Evolutionary conservation across 2,329 filamentous ascomycete species (phyloP).

Genomic region (Metarhizium robertsii): DNA sequence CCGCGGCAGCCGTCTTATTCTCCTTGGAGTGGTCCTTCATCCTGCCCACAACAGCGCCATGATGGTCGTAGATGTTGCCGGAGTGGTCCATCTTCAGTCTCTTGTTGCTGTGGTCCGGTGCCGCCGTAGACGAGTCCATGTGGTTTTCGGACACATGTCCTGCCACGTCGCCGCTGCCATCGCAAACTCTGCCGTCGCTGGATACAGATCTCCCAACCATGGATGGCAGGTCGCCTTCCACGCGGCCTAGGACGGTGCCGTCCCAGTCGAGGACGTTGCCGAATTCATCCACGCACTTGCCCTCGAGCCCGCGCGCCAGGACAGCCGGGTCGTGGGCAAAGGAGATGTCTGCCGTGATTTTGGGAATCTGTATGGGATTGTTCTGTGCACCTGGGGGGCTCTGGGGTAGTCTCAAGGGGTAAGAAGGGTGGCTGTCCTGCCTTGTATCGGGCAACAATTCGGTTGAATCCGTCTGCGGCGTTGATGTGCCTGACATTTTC

Average conservation of each 20-base stretch:
- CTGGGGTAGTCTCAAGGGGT: background rate
- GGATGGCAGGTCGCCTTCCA: conserved; percentile 43
- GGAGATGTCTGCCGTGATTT: conserved; percentile 29
- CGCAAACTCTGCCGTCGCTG: conserved; percentile 46
- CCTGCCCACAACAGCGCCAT: conserved; percentile 52
- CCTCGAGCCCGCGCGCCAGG: conserved; percentile 33
- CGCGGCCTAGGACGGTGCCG: conserved; percentile 41
- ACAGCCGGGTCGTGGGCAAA: conserved; percentile 21
- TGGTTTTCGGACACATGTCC: conserved; percentile 60
- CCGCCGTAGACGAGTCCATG: conserved; percentile 20
- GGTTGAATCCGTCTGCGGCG: conserved; percentile 4
- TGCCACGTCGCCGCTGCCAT: conserved; percentile 68
- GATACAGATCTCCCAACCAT: conserved; percentile 42
- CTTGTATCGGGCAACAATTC: background rate
- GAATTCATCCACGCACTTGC: conserved; percentile 42
- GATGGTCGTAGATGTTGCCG: conserved; percentile 47
- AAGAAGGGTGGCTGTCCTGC: background rate
- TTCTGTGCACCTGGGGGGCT: conserved; percentile 1
- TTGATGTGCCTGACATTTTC: conserved; percentile 17
- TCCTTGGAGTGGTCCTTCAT: conserved; percentile 30
- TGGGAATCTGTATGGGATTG: conserved; percentile 21
- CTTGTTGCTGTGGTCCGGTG: conserved; percentile 31
- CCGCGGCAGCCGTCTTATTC: background rate
- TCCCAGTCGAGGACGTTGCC: conserved; percentile 42
- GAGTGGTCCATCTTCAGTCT: conserved; percentile 45